A percentile compares a stretch with the other conserved stretches of the same genome.
Conservation (phyloP, 2,329 filamentous ascomycete species). For the Coniochaeta prunicola region DNA sequence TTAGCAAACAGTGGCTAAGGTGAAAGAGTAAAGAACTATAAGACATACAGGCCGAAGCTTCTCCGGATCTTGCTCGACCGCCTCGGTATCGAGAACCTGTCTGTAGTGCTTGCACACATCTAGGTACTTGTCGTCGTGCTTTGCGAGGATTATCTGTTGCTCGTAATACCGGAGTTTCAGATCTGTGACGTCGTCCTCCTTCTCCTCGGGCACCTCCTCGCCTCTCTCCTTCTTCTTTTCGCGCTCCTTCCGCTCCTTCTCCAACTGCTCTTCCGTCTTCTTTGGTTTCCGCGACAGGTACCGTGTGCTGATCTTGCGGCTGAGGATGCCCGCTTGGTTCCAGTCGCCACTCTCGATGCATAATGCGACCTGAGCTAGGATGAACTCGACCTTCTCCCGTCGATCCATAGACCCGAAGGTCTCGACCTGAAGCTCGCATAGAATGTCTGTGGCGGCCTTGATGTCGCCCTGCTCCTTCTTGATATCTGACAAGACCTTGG, state of each 20-base stretch:
- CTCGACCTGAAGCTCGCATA: conserved; percentile 97
- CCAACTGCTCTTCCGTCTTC: conserved; percentile 81
- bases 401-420: conserved; percentile 98
- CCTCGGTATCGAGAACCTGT: conserved; percentile 92
- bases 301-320: conserved; percentile 91
- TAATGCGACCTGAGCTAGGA: conserved; percentile 85
- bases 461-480: conserved; percentile 94
- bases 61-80: conserved; percentile 80
- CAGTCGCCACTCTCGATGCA: conserved; percentile 96
- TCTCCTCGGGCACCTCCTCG: conserved; percentile 71
- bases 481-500: conserved; percentile 91
- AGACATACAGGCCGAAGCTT: conserved; percentile 74
- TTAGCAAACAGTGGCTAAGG: too few species aligned
- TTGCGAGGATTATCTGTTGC: conserved; percentile 90
- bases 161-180: conserved; percentile 95
- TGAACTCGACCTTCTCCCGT: conserved; percentile 98
- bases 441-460: conserved; percentile 80
- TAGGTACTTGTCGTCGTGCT: conserved; percentile 95
- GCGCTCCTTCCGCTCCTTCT: conserved; percentile 82
- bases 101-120: conserved; percentile 98
- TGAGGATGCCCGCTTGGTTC: conserved; percentile 90
- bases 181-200: conserved; percentile 87
- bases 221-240: conserved; percentile 78
- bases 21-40: too few species aligned
- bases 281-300: conserved; percentile 88